Conservation (phyloP, 2,329 filamentous ascomycete species). For the Tolypocladium inflatum region DNA sequence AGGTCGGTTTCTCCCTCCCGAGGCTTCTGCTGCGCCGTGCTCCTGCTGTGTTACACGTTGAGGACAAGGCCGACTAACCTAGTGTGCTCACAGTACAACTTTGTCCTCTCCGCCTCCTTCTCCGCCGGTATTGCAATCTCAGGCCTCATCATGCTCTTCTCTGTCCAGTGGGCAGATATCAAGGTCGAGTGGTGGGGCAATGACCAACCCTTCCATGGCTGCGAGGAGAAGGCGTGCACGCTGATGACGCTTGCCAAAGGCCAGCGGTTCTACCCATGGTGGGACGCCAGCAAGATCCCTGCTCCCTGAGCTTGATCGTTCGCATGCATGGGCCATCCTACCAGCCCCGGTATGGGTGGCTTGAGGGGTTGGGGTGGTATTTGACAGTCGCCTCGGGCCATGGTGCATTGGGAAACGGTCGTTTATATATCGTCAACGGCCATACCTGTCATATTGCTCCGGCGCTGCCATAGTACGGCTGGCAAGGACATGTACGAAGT, state of each 20-base stretch:
- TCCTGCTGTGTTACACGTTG: not conserved
- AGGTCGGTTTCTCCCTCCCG: slow-evolving; percentile 38
- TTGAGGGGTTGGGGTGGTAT: not conserved
- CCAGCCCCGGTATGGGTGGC: not conserved
- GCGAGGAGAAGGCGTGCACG: slow-evolving; percentile 13
- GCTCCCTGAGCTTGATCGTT: slow-evolving; percentile 6
- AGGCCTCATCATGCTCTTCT: slow-evolving; percentile 38
- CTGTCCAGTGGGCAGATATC: slow-evolving; percentile 27
- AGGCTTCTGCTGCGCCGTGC: too few relatives aligned
- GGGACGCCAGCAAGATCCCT: slow-evolving; percentile 10
- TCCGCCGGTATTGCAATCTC: slow-evolving; percentile 34
- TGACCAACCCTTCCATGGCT: slow-evolving; percentile 12
- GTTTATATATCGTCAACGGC: not conserved
- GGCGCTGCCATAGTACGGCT: too few relatives aligned
- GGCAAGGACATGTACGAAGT: not conserved
- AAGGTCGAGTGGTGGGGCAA: slow-evolving; percentile 38
- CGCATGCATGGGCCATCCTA: not conserved
- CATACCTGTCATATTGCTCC: not conserved
- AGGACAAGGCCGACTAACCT: not conserved
- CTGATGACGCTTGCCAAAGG: slow-evolving; percentile 11
- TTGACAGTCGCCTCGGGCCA: not conserved
- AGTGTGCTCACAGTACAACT: slow-evolving; percentile 26
- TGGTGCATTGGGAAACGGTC: not conserved
- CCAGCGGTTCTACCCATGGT: slow-evolving; percentile 19
- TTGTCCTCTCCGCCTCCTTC: slow-evolving; percentile 36